Base-by-base conservation (phyloP, 495 filamentous ascomycete species). In the Friedmanniomyces simplex region DNA sequence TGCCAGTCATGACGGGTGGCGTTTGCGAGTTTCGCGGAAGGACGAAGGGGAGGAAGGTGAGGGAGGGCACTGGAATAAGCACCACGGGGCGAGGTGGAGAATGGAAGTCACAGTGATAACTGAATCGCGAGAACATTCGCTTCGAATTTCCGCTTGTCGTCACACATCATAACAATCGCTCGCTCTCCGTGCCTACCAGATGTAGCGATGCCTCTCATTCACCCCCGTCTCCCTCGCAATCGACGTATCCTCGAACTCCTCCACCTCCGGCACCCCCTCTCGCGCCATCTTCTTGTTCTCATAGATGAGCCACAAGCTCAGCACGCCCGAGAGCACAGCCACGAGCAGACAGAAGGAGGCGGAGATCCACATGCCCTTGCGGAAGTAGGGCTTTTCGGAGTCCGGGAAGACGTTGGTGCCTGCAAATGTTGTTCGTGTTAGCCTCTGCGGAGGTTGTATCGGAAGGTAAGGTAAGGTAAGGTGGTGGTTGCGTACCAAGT, bases 281-380 rank as follows among this genome's bases (percentile, higher is more conserved):
- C 30, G 58, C 14, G 57, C 63, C 54, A 66, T 58, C 51, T 63
- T 63, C 57, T 51, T 63, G 34, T 66, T 66, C 57, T 66, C 63
- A 12, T 36, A 56, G 46, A 60, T 61, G 7, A 66, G 41, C 58
- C 60, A 59, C 0, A 43, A 16, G 26, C 57, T 61, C 16, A 66
- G 51, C 8, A 51, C 41, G 25, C 26, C 16, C 10, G 54, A 54
- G 16, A 66, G 39, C 32, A 63, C 53, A n/a, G 58, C 50, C 1
- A 59, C 60, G 7, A 66, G 41, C 49, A 66, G 45, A 28, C 57
- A 63, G 50, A 66, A 63, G 0, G 63, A 36, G n/a, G 63, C 63
- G 7, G 55, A 61, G 24, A 66, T 61, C 48, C 61, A 59, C 57
- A 61, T 53, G 25, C 63, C 63, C 50, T 63, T 57, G 48, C 50